Conservation (phyloP, 768 basidiomycete genomes). For the Amyloporia xantha region DNA sequence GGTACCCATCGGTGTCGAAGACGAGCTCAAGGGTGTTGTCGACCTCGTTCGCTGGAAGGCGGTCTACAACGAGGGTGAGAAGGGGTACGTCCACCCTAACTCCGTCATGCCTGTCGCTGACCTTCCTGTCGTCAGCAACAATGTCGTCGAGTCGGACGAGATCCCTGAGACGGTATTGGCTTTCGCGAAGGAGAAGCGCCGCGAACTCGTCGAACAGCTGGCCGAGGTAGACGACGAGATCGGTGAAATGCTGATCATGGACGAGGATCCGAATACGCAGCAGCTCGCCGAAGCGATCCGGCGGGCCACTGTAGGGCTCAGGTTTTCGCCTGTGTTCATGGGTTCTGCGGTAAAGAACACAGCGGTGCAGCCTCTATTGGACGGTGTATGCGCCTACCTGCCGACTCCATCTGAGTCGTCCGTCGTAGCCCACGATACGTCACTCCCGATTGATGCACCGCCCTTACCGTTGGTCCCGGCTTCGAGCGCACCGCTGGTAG, state of each 20-base stretch:
- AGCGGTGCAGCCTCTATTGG: constrained; percentile 86
- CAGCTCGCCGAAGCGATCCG: constrained; percentile 84
- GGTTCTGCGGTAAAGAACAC: constrained; percentile 98
- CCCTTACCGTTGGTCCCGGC: constrained; percentile 77
- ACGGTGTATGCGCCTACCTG: constrained; percentile 93
- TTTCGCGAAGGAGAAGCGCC: constrained; percentile 76
- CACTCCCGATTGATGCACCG: constrained; percentile 55
- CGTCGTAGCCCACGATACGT: constrained; percentile 78
- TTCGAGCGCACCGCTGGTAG: constrained; percentile 81
- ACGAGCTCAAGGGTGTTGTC: constrained; percentile 83
- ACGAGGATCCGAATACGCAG: constrained; percentile 62
- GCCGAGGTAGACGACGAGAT: constrained; percentile 95
- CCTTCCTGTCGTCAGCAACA: constrained; percentile 40
- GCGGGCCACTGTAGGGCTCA: constrained; percentile 79
- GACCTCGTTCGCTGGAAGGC: constrained; percentile 94
- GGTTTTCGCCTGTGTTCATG: constrained; percentile 94
- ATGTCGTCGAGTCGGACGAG: constrained; percentile 77
- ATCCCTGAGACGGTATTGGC: constrained; percentile 74
- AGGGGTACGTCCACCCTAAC: constrained; percentile 59
- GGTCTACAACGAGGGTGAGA: constrained; percentile 89
- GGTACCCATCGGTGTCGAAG: constrained; percentile 89
- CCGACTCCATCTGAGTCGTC: constrained; percentile 79
- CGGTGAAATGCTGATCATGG: constrained; percentile 86
- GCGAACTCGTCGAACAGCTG: constrained; percentile 89
- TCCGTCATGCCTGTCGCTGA: neutral